phyloP scores from a whole-genome alignment of 352 stramenopile genomes.

The Globisporangium viniferum region DNA sequence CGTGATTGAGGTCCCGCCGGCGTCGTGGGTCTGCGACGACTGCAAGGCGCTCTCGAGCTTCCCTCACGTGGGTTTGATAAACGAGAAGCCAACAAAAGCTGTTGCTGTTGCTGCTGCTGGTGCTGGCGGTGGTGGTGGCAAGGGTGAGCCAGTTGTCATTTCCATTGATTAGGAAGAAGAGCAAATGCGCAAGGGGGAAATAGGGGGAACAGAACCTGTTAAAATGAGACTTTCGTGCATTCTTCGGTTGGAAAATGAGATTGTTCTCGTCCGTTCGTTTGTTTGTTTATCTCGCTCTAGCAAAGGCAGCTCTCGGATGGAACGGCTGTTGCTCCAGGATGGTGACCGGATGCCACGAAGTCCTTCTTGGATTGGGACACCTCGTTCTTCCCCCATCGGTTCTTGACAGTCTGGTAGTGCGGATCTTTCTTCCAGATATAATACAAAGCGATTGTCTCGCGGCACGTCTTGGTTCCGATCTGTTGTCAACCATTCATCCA shows the following conservation, averaged over 20 bases:
- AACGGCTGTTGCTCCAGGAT: neutral
- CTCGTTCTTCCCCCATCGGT: slow-evolving; percentile 60
- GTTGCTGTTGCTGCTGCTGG: neutral
- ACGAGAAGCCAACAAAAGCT: slow-evolving; percentile 6
- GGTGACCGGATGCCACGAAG: slow-evolving; percentile 13
- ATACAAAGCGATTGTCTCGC: slow-evolving; percentile 80
- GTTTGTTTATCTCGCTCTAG: neutral
- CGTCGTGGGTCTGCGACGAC: slow-evolving; percentile 73
- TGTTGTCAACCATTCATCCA: slow-evolving; percentile 19
- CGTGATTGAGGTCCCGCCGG: slow-evolving; percentile 70
- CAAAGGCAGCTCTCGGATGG: neutral
- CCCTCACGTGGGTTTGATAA: slow-evolving; percentile 49
- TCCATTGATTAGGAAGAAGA: slow-evolving; percentile 48
- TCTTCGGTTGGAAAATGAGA: neutral
- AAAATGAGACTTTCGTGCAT: neutral
- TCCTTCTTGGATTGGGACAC: slow-evolving; percentile 25
- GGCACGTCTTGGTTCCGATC: slow-evolving; percentile 66
- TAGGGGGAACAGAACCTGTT: neutral
- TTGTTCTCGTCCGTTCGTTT: neutral
- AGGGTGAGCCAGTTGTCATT: slow-evolving; percentile 54
- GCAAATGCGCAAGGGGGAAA: neutral
- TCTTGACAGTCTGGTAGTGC: slow-evolving; percentile 82
- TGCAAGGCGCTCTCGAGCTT: slow-evolving; percentile 72
- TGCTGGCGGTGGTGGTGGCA: neutral
- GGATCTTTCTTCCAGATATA: slow-evolving; percentile 88